Percentiles rank a stretch among this genome's conserved stretches.
These are phyloP conservation scores for Persicaria maculosa DNA, from an alignment of 148 eudicot species.

Conservation along the genomic window DNA sequence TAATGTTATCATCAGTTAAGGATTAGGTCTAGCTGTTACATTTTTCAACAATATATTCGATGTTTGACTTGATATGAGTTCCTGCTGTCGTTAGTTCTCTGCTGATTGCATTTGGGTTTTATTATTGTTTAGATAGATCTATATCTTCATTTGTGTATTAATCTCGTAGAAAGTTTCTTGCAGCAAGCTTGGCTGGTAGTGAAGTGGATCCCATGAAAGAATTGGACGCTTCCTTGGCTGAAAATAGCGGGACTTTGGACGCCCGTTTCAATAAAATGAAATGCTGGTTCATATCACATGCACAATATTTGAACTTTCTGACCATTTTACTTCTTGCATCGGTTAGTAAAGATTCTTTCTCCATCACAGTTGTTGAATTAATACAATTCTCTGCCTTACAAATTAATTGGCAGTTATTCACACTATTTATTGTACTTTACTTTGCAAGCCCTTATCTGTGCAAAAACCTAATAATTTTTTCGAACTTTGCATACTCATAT, in stretches of 20 bases:
- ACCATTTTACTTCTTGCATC: conserved; percentile 91
- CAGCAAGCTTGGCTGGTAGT: conserved; percentile 75
- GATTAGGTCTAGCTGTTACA: not conserved
- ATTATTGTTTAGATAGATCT: not conserved
- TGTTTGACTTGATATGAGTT: not conserved
- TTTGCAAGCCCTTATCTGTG: not conserved
- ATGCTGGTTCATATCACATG: conserved; percentile 74
- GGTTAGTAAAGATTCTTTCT: conserved; percentile 45
- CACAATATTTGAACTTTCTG: conserved; percentile 83
- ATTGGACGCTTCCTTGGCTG: conserved; percentile 42
- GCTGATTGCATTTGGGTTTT: not conserved
- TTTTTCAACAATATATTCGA: not conserved
- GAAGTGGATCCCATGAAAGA: conserved; percentile 54
- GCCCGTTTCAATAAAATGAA: conserved; percentile 38
- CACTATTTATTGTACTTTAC: not conserved
- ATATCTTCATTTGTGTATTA: not conserved
- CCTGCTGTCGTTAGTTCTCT: not conserved
- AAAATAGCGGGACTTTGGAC: conserved; percentile 43
- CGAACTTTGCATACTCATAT: not conserved
- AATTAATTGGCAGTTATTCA: not conserved
- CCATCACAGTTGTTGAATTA: not conserved
- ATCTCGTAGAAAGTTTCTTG: conserved; percentile 14
- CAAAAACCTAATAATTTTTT: not conserved
- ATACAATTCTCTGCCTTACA: not conserved
- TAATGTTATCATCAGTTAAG: not conserved